A percentile compares a stretch with the other conserved stretches of the same genome.
Conservation (phyloP, 2,329 filamentous ascomycete species). For the Dactylella cylindrospora region DNA sequence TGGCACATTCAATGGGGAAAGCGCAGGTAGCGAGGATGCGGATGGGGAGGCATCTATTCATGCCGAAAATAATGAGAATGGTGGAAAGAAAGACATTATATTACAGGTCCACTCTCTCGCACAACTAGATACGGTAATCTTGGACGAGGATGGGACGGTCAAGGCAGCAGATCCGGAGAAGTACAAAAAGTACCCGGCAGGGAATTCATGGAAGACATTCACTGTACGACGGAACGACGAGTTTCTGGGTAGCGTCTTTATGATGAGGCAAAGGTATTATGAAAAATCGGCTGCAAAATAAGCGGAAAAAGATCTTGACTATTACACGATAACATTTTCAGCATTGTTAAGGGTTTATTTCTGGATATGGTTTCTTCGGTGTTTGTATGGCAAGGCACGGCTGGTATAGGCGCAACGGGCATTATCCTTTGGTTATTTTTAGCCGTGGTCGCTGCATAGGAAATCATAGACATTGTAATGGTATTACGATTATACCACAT, state of each 20-base stretch:
- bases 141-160: constrained; percentile 40
- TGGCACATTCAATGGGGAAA: background rate
- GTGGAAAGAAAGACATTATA: constrained; percentile 15
- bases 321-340: too few species aligned
- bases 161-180: constrained; percentile 34
- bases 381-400: too few species aligned
- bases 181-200: constrained; percentile 36
- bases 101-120: constrained; percentile 27
- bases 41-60: constrained; percentile 2
- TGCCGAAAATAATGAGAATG: background rate
- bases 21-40: background rate
- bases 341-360: too few species aligned
- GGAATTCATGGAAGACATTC: constrained; percentile 39
- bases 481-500: too few species aligned
- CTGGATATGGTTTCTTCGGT: too few species aligned
- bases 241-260: constrained; percentile 35
- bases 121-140: constrained; percentile 28
- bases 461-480: too few species aligned
- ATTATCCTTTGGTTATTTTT: too few species aligned
- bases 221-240: constrained; percentile 35
- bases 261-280: constrained; percentile 29
- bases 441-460: too few species aligned
- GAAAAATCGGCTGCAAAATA: constrained; percentile 32
- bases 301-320: too few species aligned
- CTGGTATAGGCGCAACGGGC: too few species aligned